Evolutionary conservation across 2,329 filamentous ascomycete species (phyloP).

Genomic region (Colletotrichum aenigma): DNA sequence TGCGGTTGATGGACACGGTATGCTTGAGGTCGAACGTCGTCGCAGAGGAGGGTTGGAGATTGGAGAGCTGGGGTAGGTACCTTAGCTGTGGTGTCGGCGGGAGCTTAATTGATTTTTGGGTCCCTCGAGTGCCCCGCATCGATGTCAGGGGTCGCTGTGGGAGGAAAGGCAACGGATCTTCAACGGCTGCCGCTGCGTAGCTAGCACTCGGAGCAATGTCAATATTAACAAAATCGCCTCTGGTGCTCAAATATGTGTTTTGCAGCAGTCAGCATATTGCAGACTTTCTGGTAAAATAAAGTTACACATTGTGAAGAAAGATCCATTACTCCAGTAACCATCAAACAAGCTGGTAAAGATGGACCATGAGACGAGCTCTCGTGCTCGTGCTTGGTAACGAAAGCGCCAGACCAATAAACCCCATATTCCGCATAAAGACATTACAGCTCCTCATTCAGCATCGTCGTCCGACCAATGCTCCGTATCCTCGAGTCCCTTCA

Average conservation of each 20-base stretch:
- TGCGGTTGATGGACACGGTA: background rate
- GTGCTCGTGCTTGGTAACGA: background rate
- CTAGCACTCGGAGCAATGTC: background rate
- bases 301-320: background rate
- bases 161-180: background rate
- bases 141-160: background rate
- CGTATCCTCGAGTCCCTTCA: slow-evolving; percentile 70
- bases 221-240: background rate
- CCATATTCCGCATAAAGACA: background rate
- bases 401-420: background rate
- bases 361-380: background rate
- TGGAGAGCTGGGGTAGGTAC: slow-evolving; percentile 6
- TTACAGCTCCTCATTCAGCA: slow-evolving; percentile 28
- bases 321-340: background rate
- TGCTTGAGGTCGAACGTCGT: background rate
- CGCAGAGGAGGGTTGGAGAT: background rate
- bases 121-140: slow-evolving; percentile 4
- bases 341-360: background rate
- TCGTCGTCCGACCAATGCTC: slow-evolving; percentile 56
- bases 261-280: background rate
- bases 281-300: background rate
- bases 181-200: background rate
- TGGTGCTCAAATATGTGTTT: background rate
- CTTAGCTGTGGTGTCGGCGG: background rate
- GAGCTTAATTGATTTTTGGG: slow-evolving; percentile 16